Conservation (phyloP, 176 grass and related monocot species). For the Stipa capillata region DNA sequence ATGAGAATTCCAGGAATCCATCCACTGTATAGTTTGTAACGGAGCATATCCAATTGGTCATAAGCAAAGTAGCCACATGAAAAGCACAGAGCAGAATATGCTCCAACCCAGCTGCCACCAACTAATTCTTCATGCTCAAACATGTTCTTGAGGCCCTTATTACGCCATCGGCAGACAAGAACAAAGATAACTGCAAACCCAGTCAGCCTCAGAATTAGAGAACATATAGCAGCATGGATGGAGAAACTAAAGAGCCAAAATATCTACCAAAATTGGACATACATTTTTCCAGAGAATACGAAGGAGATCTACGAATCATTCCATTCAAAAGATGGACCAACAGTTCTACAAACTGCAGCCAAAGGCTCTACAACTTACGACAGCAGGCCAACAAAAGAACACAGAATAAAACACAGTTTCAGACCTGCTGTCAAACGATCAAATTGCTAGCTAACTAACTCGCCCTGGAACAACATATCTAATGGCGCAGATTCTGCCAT, state of each 20-base stretch:
- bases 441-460: too few relatives aligned
- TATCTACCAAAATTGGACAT: neutral
- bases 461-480: neutral
- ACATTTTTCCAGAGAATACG: neutral
- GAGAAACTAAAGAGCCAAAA: neutral
- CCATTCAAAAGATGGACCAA: neutral
- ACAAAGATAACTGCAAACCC: constrained; percentile 66
- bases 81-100: constrained; percentile 78
- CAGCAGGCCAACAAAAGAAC: too few relatives aligned
- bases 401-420: too few relatives aligned
- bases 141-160: constrained; percentile 44
- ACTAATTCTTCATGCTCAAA: constrained; percentile 82
- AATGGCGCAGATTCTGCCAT: neutral
- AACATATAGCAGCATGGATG: neutral
- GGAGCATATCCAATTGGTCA: constrained; percentile 95
- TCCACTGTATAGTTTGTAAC: constrained; percentile 64
- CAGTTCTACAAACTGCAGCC: neutral
- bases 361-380: neutral
- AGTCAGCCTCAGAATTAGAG: constrained; percentile 4
- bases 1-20: constrained; percentile 77
- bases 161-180: constrained; percentile 56
- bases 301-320: neutral
- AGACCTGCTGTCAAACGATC: too few relatives aligned
- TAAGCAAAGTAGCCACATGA: constrained; percentile 98
- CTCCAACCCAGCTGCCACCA: constrained; percentile 59